Percentiles rank a stretch among this genome's conserved stretches.
Conservation (phyloP, 106 monocot species). For the Allium cepa region DNA sequence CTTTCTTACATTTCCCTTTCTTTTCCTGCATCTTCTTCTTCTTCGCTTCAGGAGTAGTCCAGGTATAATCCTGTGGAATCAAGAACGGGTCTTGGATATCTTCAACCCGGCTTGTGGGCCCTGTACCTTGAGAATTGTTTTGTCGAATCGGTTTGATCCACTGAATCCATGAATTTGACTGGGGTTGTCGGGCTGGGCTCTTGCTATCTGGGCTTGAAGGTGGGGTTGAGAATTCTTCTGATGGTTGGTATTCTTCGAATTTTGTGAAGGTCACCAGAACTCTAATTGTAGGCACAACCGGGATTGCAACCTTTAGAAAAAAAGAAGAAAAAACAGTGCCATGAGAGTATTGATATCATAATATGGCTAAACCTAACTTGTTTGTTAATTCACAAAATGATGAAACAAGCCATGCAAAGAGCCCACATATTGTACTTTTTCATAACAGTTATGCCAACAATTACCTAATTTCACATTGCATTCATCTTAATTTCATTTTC, state of each 20-base stretch:
- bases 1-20: slow-evolving; percentile 43
- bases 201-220: slow-evolving; percentile 31
- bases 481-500: no score
- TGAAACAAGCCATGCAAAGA: no score
- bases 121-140: slow-evolving; percentile 10
- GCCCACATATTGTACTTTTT: no score
- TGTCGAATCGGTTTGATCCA: slow-evolving; percentile 32
- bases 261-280: slow-evolving; percentile 66
- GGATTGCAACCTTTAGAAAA: slow-evolving; percentile 49
- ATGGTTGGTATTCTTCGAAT: slow-evolving; percentile 54
- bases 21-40: slow-evolving; percentile 49
- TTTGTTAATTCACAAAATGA: no score
- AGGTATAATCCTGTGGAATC: slow-evolving; percentile 50
- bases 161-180: slow-evolving; percentile 31
- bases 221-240: slow-evolving; percentile 38
- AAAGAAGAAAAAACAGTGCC: no score
- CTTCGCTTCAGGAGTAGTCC: slow-evolving; percentile 49
- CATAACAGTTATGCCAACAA: no score
- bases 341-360: no score
- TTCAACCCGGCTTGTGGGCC: slow-evolving; percentile 35
- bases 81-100: slow-evolving; percentile 59
- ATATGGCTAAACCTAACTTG: no score
- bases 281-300: slow-evolving; percentile 58
- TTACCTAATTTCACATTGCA: no score
- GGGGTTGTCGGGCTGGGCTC: slow-evolving; percentile 11